A percentile compares a stretch with the other conserved stretches of the same genome.
These are phyloP conservation scores for Vicia villosa DNA, from an alignment of 306 rosid genomes.

Conservation along the genomic window DNA sequence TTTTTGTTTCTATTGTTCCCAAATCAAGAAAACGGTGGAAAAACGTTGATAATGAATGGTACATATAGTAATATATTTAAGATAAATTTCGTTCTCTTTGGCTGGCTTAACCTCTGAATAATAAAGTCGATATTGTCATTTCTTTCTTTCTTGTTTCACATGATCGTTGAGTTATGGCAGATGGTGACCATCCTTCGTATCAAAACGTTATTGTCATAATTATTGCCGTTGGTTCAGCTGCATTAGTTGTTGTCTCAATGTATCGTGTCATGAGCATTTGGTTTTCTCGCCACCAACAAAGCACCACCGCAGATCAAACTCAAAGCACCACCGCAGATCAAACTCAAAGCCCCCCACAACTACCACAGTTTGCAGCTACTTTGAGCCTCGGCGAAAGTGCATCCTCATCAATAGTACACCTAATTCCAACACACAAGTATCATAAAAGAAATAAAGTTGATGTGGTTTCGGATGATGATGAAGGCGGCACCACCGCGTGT, in stretches of 20 bases:
- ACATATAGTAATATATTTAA: no score
- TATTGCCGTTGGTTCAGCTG: conserved; percentile 49
- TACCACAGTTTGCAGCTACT: background rate
- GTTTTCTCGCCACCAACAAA: conserved; percentile 33
- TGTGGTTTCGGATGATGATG: conserved; percentile 20
- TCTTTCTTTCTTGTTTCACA: conserved; percentile 2
- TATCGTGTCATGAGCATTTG: conserved; percentile 52
- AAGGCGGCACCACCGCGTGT: conserved; percentile 50
- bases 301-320: background rate
- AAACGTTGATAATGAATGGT: conserved; percentile 10
- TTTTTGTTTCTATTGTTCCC: background rate
- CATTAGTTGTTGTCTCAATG: conserved; percentile 41
- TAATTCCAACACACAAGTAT: conserved; percentile 55
- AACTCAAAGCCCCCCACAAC: background rate
- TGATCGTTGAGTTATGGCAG: conserved; percentile 34
- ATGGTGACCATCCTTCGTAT: background rate
- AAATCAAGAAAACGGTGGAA: conserved; percentile 6
- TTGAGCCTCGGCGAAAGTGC: background rate
- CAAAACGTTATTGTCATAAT: conserved; percentile 35
- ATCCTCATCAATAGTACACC: conserved; percentile 19
- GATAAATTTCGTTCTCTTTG: background rate
- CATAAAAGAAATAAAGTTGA: conserved; percentile 33
- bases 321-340: no score
- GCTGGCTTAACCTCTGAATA: no score
- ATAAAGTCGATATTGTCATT: background rate